Base-by-base conservation (phyloP, 2,329 filamentous ascomycete genomes). In the Corynespora cassiicola region DNA sequence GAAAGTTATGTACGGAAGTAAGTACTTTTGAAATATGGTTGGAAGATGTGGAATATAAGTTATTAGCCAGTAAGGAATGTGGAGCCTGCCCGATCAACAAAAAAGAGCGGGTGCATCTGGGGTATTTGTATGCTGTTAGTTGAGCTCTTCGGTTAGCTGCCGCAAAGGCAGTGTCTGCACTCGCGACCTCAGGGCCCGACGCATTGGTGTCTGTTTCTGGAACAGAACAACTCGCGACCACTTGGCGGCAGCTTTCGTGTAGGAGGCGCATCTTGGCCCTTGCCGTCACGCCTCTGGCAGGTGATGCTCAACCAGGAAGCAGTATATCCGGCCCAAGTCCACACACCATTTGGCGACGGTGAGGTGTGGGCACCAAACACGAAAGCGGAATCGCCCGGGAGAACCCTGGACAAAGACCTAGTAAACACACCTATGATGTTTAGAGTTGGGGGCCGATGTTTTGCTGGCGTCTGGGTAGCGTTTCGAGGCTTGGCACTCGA, bases 401-500 rank as follows among this genome's bases (percentile, higher is more conserved):
- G 8, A 7, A 29, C 46, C 45, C 47, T 53, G 43, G 17, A 11
- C 16, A 15, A 17, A 26, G 24, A 22, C 22, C 26, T 31, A 40
- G 16, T 18, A 43, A 50, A 39, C 47, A 39, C 28, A 21, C 18
- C 6, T 37, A 19, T 23, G 29, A 33, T 48, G 61, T 63, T 63
- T 47, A 52, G 40, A 42, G 50, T 48, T 47, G 42, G 41, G 42
- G 42, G 43, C 51, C 39, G 44, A 39, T 51, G 62, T 65, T 64
- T 65, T 56, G 59, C 31, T 47, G 42, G 51, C 54, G 62, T 66
- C 42, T 61, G 56, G 52, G 48, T 45, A 34, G 21, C 27, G 62
- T 66, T 66, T 66, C 61, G 56, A 22, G 43, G 39, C 61, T 63
- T 63, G 56, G 56, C 60, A 36, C 29, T 15, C 42, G 34, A 60